Conservation (phyloP, 768 basidiomycete species). For the Leccinum arenicola region DNA sequence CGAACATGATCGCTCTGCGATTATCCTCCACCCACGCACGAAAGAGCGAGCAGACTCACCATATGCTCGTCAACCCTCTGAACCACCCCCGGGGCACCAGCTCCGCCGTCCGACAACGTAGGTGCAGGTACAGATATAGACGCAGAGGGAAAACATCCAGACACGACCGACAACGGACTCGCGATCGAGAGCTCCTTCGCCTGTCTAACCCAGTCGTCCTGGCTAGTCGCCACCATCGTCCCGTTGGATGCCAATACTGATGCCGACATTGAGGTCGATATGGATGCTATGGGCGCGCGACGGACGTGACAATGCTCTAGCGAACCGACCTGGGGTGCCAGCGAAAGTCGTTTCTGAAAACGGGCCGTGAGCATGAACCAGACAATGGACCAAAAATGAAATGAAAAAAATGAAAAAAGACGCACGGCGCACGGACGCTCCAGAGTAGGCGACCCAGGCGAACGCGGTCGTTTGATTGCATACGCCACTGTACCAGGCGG, state of each 20-base stretch:
- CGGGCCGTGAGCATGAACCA: background rate
- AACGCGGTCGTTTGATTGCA: conserved; percentile 55
- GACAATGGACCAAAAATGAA: background rate
- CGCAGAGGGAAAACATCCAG: conserved; percentile 8
- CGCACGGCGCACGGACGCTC: conserved; percentile 54
- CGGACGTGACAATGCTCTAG: conserved; percentile 24
- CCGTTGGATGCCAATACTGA: background rate
- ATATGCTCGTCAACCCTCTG: conserved; percentile 40
- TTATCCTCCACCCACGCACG: background rate
- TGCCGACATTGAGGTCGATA: background rate
- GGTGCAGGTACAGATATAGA: background rate
- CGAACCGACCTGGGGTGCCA: conserved; percentile 32
- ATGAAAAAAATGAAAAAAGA: background rate
- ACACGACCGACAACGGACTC: conserved; percentile 21
- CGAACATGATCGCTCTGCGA: background rate
- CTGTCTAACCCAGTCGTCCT: conserved; percentile 77
- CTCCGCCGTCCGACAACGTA: background rate
- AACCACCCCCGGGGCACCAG: background rate
- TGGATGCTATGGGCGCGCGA: conserved; percentile 27
- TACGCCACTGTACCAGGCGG: conserved; percentile 26
- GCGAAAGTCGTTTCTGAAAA: conserved; percentile 56
- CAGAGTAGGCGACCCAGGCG: conserved; percentile 47
- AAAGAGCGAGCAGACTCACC: conserved; percentile 35
- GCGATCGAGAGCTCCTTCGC: conserved; percentile 62
- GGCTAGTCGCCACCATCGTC: conserved; percentile 31